Percentiles rank a stretch among this genome's conserved stretches.
Evolutionary conservation across 441 rosid genomes (phyloP).

Genomic region (Gossypium davidsonii): DNA sequence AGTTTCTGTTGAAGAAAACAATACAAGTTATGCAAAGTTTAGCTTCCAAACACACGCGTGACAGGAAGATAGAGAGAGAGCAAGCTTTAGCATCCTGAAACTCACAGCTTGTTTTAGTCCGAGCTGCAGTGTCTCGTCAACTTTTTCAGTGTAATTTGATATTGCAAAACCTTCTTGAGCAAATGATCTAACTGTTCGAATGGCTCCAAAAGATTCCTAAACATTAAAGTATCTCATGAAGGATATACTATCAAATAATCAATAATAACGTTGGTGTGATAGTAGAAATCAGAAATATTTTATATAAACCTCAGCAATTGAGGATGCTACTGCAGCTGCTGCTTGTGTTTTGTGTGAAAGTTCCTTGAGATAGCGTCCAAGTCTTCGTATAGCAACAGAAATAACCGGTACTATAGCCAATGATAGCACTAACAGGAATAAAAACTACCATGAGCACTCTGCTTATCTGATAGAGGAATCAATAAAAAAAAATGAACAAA

Average conservation of each 20-base stretch:
- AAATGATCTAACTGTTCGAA: slow-evolving; percentile 90
- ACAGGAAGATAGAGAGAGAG: neutral
- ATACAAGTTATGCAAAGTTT: neutral
- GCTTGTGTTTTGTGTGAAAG: slow-evolving; percentile 89
- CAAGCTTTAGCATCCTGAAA: slow-evolving; percentile 6
- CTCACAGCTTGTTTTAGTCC: slow-evolving; percentile 93
- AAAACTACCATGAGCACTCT: slow-evolving; percentile 1
- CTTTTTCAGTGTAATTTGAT: slow-evolving; percentile 73
- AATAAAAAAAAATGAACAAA: neutral
- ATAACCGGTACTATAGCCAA: slow-evolving; percentile 72
- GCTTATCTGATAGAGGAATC: slow-evolving; percentile 9
- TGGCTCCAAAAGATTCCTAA: slow-evolving; percentile 93
- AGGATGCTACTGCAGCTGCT: slow-evolving; percentile 89
- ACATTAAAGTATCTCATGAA: slow-evolving; percentile 13
- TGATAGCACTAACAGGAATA: slow-evolving; percentile 56
- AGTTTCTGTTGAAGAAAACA: slow-evolving; percentile 45
- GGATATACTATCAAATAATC: neutral
- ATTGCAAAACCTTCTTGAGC: slow-evolving; percentile 73
- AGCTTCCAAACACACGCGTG: neutral
- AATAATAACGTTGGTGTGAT: neutral
- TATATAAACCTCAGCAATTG: slow-evolving; percentile 77
- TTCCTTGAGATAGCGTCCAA: slow-evolving; percentile 80
- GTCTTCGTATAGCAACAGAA: slow-evolving; percentile 62
- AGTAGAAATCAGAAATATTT: neutral
- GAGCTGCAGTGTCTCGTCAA: slow-evolving; percentile 72